Evolutionary conservation across 1,284 basidiomycete genomes (phyloP), one percentile per base, ranked within the genome.

Genomic region (Athelia psychrophila): DNA sequence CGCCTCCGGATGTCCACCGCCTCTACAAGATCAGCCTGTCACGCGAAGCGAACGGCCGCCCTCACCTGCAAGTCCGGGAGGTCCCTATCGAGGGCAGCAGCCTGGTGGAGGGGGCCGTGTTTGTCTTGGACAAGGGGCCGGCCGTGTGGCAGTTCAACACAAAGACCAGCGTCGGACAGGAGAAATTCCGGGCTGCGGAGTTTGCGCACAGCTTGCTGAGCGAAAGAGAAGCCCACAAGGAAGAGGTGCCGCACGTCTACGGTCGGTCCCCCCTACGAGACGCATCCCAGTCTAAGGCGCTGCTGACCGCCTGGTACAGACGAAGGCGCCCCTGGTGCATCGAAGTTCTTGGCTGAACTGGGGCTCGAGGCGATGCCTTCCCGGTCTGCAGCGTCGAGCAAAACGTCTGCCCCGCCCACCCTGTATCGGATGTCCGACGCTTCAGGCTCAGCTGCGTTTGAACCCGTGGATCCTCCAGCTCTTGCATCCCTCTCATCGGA

Each of bases 171-270:
- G 61, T 70, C 2, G 82, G 81, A 1, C 78, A 76, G 61, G 82
- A 78, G 62, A 76, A 74, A 51, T 84, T 79, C 65, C 80, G 76
- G 58, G 80, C 81, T 6, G 80, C 78, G 12, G 80, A 84, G 60
- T 83, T 84, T 63, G 76, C 75, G 6, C 74, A 73, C 56, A 69
- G 62, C 32, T 62, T 84, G n/a, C 71, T 71, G 2, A 68, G 71
- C 46, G 70, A 71, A 20, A 67, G 79, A 32, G 62, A 71, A 53
- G 70, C 74, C 24, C 66, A 69, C 47, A 70, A 71, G 56, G 71
- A 79, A 13, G 63, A 30, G 13, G 27, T 30, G 27, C 27, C 27
- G 13, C 27, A 30, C 27, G 27, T 30, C 27, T 30, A 30, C 27
- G 27, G 27, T 30, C 13, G 27, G 6, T 30, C 27, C 13, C 27